Conservation (phyloP, 2,329 filamentous ascomycete species). For the Clarireedia homoeocarpa region DNA sequence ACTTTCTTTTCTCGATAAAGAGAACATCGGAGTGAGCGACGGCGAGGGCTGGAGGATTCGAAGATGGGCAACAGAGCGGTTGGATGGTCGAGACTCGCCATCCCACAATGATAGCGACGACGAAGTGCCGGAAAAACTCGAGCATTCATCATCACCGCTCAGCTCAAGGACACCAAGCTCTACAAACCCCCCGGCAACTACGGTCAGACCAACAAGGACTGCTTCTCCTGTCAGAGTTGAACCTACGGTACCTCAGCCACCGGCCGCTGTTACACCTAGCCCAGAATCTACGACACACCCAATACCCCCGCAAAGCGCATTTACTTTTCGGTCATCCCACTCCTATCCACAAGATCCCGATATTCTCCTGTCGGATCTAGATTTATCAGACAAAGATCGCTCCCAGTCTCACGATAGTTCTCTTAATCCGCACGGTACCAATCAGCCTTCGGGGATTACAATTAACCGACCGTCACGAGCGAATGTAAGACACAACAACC, state of each 20-base stretch:
- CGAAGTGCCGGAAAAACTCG: conserved; percentile 52
- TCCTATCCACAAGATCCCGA: conserved; percentile 50
- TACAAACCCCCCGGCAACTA: conserved; percentile 29
- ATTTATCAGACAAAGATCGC: conserved; percentile 43
- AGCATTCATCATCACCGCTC: conserved; percentile 51
- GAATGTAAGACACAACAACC: conserved; percentile 24
- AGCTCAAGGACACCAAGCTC: conserved; percentile 41
- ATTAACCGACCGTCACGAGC: conserved; percentile 23
- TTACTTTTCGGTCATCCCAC: conserved; percentile 62
- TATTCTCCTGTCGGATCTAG: conserved; percentile 52
- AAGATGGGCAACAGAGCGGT: conserved; percentile 59
- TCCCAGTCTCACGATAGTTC: conserved; percentile 26
- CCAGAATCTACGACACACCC: conserved; percentile 22
- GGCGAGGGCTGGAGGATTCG: conserved; percentile 63
- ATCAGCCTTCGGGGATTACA: conserved; percentile 20
- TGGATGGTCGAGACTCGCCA: conserved; percentile 53
- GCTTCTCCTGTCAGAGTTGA: conserved; percentile 33
- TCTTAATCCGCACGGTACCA: conserved; percentile 16
- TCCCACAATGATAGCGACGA: conserved; percentile 59
- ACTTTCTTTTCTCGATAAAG: conserved; percentile 74
- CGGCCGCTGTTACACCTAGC: conserved; percentile 7
- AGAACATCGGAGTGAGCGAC: conserved; percentile 69
- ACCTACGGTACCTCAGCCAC: conserved; percentile 26
- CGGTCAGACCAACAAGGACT: conserved; percentile 23
- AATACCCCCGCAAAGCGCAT: conserved; percentile 51